These are phyloP conservation scores for Picochlorum sp. DNA, from an alignment of 139 green algal genomes.

Conservation along the genomic window DNA sequence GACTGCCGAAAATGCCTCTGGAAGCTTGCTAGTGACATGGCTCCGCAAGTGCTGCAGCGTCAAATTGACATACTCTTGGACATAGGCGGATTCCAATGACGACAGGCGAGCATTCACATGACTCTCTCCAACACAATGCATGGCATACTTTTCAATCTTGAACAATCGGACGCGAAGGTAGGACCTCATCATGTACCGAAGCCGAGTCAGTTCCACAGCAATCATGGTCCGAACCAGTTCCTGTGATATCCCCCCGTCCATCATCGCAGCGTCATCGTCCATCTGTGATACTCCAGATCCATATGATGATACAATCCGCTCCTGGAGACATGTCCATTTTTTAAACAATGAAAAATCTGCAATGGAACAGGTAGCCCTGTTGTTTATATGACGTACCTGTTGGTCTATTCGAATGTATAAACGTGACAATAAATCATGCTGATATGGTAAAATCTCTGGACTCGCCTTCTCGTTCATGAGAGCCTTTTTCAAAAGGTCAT, in stretches of 20 bases:
- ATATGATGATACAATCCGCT: background rate
- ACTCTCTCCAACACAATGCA: conserved; percentile 34
- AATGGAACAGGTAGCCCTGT: no score
- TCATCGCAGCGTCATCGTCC: background rate
- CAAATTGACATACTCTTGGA: conserved; percentile 28
- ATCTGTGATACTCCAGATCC: background rate
- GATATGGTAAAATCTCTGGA: conserved; percentile 37
- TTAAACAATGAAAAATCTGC: no score
- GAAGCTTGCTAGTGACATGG: conserved; percentile 25
- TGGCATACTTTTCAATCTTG: conserved; percentile 38
- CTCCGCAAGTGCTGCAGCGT: conserved; percentile 30
- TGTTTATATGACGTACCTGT: conserved; percentile 14
- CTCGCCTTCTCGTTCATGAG: conserved; percentile 38
- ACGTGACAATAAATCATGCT: conserved; percentile 27
- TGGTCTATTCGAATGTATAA: conserved; percentile 32
- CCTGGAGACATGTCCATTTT: background rate
- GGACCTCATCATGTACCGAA: conserved; percentile 34
- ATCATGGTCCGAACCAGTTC: conserved; percentile 31
- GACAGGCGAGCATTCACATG: conserved; percentile 23
- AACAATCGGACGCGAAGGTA: conserved; percentile 34
- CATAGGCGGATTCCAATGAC: conserved; percentile 24
- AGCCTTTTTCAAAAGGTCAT: conserved; percentile 22
- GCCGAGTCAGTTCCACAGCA: conserved; percentile 23
- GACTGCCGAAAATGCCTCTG: conserved; percentile 34
- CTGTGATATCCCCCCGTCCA: no score